Conservation (phyloP, 163 green algal species). For the Chlamydomonas reinhardtii region DNA sequence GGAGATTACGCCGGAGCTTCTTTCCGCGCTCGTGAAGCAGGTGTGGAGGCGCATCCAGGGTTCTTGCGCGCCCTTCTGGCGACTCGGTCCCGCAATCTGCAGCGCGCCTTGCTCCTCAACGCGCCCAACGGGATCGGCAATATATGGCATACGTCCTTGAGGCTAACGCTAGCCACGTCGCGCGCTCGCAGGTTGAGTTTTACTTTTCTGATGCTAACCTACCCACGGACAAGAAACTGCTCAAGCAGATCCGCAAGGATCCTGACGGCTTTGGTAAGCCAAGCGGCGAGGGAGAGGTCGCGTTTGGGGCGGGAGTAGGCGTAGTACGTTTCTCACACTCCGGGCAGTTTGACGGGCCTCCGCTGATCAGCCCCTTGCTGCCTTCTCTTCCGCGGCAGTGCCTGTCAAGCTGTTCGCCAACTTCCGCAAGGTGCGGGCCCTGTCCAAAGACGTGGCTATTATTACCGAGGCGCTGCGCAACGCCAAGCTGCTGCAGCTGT, state of each 20-base stretch:
- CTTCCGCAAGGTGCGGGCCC: slow-evolving; percentile 69
- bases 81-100: too few species aligned
- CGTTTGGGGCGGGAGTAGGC: too few species aligned
- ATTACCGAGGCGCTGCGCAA: slow-evolving; percentile 56
- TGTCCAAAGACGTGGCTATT: slow-evolving; percentile 58
- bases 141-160: too few species aligned
- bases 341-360: too few species aligned
- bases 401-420: slow-evolving; percentile 68
- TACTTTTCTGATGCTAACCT: slow-evolving; percentile 98
- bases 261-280: slow-evolving; percentile 64
- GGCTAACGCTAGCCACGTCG: too few species aligned
- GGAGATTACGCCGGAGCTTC: slow-evolving; percentile 46
- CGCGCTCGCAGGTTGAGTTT: slow-evolving; percentile 91
- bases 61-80: neutral
- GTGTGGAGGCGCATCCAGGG: neutral
- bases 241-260: slow-evolving; percentile 71
- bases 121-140: too few species aligned
- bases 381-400: slow-evolving; percentile 47
- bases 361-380: too few species aligned
- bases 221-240: slow-evolving; percentile 93
- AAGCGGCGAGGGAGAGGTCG: too few species aligned
- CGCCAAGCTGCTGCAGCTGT: slow-evolving; percentile 46
- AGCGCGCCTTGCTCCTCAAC: too few species aligned
- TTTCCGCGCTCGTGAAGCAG: slow-evolving; percentile 43
- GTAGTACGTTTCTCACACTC: too few species aligned